Evolutionary conservation across 768 basidiomycete genomes (phyloP).

Genomic region (Calocybe indica): DNA sequence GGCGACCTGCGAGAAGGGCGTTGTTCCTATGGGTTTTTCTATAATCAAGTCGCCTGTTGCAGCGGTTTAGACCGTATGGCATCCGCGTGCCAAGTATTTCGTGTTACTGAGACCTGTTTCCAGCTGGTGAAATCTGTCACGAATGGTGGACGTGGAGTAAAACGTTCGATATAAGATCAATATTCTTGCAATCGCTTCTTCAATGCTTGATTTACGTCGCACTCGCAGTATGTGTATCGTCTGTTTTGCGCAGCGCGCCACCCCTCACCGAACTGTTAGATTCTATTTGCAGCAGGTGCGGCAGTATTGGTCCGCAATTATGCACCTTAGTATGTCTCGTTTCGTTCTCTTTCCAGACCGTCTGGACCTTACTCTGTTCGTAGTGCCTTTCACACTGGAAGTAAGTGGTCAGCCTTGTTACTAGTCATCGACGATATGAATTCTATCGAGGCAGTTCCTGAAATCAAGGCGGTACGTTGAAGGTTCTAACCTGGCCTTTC

Average conservation of each 20-base stretch:
- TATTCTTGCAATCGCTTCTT: slow-evolving; percentile 55
- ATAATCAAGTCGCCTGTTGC: slow-evolving; percentile 68
- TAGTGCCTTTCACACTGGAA: slow-evolving; percentile 78
- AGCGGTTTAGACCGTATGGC: slow-evolving; percentile 55
- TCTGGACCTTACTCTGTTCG: slow-evolving; percentile 5
- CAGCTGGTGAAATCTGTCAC: slow-evolving; percentile 61
- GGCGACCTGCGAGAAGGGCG: slow-evolving; percentile 65
- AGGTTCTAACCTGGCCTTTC: background rate
- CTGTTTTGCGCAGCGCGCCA: background rate
- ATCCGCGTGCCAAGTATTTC: background rate
- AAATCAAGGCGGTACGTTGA: slow-evolving; percentile 67
- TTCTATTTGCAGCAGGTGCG: slow-evolving; percentile 57
- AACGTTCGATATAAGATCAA: slow-evolving; percentile 44
- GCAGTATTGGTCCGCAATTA: slow-evolving; percentile 59
- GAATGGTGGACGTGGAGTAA: slow-evolving; percentile 71
- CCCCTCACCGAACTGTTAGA: slow-evolving; percentile 27
- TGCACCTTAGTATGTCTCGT: slow-evolving; percentile 57
- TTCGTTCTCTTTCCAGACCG: background rate
- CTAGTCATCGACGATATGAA: background rate
- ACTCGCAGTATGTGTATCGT: slow-evolving; percentile 44
- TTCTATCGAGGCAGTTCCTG: slow-evolving; percentile 45
- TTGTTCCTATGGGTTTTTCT: slow-evolving; percentile 64
- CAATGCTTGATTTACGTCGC: slow-evolving; percentile 61
- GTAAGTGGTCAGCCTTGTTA: slow-evolving; percentile 33
- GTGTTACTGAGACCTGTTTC: slow-evolving; percentile 2